Evolutionary conservation across 1,284 basidiomycete species (phyloP), one percentile per base, ranked within the genome.

Genomic region (Ceraceosorus bombacis): DNA sequence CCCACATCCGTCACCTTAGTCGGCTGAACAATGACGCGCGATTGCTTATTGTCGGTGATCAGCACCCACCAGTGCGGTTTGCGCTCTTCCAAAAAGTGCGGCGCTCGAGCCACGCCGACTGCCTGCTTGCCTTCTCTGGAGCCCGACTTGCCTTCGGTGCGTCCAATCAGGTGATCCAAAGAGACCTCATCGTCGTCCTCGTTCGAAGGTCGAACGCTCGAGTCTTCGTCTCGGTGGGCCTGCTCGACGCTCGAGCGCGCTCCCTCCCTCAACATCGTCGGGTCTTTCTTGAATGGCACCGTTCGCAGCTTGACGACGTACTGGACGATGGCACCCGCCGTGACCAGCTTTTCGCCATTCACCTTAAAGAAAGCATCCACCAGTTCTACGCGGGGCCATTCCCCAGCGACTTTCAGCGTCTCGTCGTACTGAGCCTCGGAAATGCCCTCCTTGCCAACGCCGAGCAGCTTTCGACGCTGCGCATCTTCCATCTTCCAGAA

Each of bases 1-100:
- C 83, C 81, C n/a, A 81, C 79, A 58, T 81, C 81, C 0, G 83
- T 77, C 40, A 96, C 84, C 73, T 87, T 87, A 72, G 87, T 81
- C 0, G 95, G 95, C 41, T 91, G 90, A 1, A 98, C 90, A 54
- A 97, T 90, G 57, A 96, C 83, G 54, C 88, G 85, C 79, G 90
- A 87, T 13, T 86, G 83, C 79, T 95, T 95, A 63, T 89, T 86
- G 75, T 99, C 95, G 2, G 89, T 90, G 48, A 97, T 83, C 55
- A 94, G 60, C 51, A 76, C 65, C 68, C 68, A 73, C 82, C 86
- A 78, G 12, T 63, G 63, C 40, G 74, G 73, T 54, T 72, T 73
- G 55, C 69, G 64, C 55, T 78, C 74, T 17, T 71, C 59, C 9
- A 52, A 89, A 88, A 91, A 97, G 75, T 85, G 84, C 1, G 95